Conservation (phyloP, 139 green algal genomes). For the Chlorella sp. region DNA sequence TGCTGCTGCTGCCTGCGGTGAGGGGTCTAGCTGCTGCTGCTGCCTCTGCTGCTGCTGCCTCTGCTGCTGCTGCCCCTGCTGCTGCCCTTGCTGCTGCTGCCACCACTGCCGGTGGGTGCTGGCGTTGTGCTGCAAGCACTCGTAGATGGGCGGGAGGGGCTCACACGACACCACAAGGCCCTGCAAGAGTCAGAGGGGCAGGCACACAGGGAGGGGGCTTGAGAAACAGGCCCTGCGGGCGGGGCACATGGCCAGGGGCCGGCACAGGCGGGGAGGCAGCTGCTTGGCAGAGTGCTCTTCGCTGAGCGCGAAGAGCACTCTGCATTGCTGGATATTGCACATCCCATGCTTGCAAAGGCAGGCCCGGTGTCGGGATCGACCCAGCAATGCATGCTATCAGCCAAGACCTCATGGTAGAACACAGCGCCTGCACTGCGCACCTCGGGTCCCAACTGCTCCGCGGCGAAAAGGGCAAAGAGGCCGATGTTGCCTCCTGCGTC, state of each 20-base stretch:
- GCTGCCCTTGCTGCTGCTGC: background rate
- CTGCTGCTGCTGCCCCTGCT: background rate
- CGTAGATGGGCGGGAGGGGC: constrained; percentile 11
- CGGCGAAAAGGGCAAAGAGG: constrained; percentile 3
- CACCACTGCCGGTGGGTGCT: background rate
- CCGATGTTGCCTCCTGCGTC: constrained; percentile 12
- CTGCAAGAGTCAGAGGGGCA: background rate
- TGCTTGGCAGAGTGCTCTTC: no score
- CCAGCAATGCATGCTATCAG: no score
- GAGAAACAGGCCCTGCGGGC: background rate
- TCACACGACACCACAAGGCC: constrained; percentile 8
- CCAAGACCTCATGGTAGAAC: no score
- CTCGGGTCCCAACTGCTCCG: constrained; percentile 3
- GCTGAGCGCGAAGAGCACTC: no score
- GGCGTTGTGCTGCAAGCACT: background rate
- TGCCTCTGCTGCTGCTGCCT: background rate
- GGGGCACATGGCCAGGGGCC: no score
- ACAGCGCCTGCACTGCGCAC: background rate
- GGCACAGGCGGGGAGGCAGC: no score
- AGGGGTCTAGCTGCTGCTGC: background rate
- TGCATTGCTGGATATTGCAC: no score
- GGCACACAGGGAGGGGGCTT: background rate
- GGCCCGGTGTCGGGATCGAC: no score
- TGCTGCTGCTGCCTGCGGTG: background rate
- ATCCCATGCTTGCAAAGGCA: no score